phyloP scores from a whole-genome alignment of 495 filamentous ascomycete genomes.

The Trichoderma gamsii region DNA sequence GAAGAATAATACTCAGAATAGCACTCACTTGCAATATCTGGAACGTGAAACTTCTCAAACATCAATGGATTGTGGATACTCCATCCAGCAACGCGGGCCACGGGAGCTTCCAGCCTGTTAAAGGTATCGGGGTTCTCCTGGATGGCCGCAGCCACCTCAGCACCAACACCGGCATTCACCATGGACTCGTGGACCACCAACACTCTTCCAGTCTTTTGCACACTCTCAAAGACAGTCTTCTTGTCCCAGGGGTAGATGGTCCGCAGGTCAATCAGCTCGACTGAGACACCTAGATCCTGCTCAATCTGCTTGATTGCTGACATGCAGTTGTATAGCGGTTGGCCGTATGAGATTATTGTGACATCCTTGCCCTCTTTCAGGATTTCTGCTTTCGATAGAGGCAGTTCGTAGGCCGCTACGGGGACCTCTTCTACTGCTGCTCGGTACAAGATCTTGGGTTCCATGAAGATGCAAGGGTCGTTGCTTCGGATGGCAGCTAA shows the following conservation, averaged over 20 bases:
- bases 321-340: constrained; percentile 83
- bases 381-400: constrained; percentile 82
- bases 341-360: constrained; percentile 86
- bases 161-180: constrained; percentile 89
- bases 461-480: constrained; percentile 93
- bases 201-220: constrained; percentile 82
- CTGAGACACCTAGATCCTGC: constrained; percentile 67
- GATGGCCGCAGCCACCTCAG: constrained; percentile 87
- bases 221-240: constrained; percentile 72
- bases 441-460: constrained; percentile 91
- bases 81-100: constrained; percentile 87
- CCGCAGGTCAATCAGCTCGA: constrained; percentile 87
- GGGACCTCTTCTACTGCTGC: constrained; percentile 95
- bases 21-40: constrained; percentile 83
- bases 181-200: constrained; percentile 95
- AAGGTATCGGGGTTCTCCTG: constrained; percentile 79
- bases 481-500: constrained; percentile 74
- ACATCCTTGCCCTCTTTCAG: constrained; percentile 78
- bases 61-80: constrained; percentile 76
- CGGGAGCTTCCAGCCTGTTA: constrained; percentile 82
- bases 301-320: constrained; percentile 76
- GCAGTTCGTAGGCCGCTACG: constrained; percentile 70
- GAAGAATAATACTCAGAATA: too few relatives aligned
- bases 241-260: constrained; percentile 97
- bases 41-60: constrained; percentile 83